Percentiles rank a stretch among this genome's conserved stretches.
These are phyloP conservation scores for Penicillium sclerotiorum DNA, from an alignment of 2,329 filamentous ascomycete species.

Conservation along the genomic window DNA sequence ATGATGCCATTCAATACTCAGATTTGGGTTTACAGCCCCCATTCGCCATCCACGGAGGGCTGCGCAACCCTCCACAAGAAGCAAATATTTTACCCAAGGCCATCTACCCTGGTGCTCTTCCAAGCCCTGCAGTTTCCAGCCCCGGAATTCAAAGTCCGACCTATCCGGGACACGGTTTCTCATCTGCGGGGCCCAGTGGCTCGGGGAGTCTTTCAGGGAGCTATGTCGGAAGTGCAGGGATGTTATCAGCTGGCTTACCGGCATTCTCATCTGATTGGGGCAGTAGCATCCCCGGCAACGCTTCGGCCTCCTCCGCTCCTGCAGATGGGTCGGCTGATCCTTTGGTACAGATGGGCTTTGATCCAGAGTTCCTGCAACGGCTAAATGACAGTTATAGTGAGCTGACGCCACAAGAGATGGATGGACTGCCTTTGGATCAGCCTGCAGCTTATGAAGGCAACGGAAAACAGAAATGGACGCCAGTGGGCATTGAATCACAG, in stretches of 20 bases:
- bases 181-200: conserved; percentile 39
- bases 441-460: conserved; percentile 13
- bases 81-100: conserved; percentile 31
- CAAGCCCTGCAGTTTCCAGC: conserved; percentile 30
- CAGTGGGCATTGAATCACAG: conserved; percentile 13
- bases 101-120: conserved; percentile 25
- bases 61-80: conserved; percentile 38
- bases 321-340: conserved; percentile 35
- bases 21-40: conserved; percentile 48
- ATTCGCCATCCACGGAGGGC: conserved; percentile 42
- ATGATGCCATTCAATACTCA: conserved; percentile 37
- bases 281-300: conserved; percentile 33
- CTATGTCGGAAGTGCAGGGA: conserved; percentile 38
- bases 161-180: conserved; percentile 33
- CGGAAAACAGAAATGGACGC: conserved; percentile 22
- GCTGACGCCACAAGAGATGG: conserved; percentile 33
- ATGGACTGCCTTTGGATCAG: conserved; percentile 28
- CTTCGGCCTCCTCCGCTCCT: conserved; percentile 35
- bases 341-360: conserved; percentile 42
- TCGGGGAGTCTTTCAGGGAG: conserved; percentile 39
- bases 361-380: conserved; percentile 41
- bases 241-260: conserved; percentile 29
- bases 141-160: conserved; percentile 38
- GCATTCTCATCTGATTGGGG: conserved; percentile 37
- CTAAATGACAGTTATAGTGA: conserved; percentile 39